These are phyloP conservation scores for Mycena rosella DNA, from an alignment of 768 basidiomycete species.

Conservation along the genomic window DNA sequence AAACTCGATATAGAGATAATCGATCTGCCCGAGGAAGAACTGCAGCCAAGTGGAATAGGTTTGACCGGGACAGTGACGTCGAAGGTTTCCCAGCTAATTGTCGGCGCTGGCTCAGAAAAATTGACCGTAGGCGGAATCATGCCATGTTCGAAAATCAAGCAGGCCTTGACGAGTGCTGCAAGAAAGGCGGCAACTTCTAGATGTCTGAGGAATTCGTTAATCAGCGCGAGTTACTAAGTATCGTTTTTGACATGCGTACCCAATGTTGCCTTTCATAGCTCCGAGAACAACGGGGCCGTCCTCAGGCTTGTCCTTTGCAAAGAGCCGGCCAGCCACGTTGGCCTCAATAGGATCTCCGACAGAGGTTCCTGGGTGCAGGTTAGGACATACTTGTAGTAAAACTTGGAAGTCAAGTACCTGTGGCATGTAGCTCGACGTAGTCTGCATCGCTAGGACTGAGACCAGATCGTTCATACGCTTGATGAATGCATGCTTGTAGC, in stretches of 20 bases:
- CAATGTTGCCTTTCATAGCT: constrained; percentile 25
- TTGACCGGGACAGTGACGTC: not conserved
- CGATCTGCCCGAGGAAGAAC: not conserved
- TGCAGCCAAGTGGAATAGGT: constrained; percentile 6
- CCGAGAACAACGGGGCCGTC: not conserved
- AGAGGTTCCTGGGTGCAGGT: constrained; percentile 40
- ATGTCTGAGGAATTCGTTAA: not conserved
- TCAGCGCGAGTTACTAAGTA: not conserved
- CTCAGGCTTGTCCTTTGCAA: not conserved
- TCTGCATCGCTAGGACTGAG: not conserved
- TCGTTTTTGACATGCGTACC: not conserved
- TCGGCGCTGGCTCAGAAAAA: constrained; percentile 37
- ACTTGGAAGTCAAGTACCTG: constrained; percentile 2
- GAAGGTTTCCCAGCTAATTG: not conserved
- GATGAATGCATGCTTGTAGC: constrained; percentile 45
- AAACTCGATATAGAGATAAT: constrained; percentile 9
- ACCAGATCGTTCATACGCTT: constrained; percentile 38
- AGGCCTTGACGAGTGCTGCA: constrained; percentile 42
- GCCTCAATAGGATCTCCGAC: constrained; percentile 49
- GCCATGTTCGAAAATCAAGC: constrained; percentile 42
- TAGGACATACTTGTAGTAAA: not conserved
- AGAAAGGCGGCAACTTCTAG: constrained; percentile 23
- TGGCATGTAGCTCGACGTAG: constrained; percentile 23
- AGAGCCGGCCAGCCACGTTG: not conserved
- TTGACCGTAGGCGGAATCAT: constrained; percentile 49